A percentile compares a stretch with the other conserved stretches of the same genome.
Conservation (phyloP, 345 rosid genomes). For the Salix exigua region DNA sequence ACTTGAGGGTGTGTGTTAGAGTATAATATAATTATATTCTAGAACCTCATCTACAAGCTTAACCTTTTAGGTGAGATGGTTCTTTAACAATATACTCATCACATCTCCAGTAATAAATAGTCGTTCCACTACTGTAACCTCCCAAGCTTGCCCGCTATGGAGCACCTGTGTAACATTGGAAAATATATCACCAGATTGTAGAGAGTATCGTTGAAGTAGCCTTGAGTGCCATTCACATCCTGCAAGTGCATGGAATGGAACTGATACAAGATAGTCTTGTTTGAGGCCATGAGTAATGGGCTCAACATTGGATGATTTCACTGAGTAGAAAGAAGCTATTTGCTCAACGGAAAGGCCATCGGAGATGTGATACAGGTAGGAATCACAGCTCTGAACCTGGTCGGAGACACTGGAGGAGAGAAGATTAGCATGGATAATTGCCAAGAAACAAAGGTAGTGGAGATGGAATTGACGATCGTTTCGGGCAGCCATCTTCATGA, state of each 20-base stretch:
- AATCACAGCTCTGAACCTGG: slow-evolving; percentile 16
- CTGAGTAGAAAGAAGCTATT: slow-evolving; percentile 25
- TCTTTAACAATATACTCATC: no score
- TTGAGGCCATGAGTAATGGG: slow-evolving; percentile 19
- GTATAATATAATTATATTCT: no score
- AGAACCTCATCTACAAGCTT: no score
- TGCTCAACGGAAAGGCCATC: slow-evolving; percentile 10
- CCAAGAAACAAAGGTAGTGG: slow-evolving; percentile 1
- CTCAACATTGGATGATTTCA: slow-evolving; percentile 17
- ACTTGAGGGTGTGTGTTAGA: no score
- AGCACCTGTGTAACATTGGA: not conserved
- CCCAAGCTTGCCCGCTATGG: slow-evolving; percentile 30
- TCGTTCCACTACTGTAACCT: slow-evolving; percentile 13
- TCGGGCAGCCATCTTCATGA: not conserved
- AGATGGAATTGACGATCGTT: not conserved
- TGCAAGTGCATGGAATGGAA: slow-evolving; percentile 39
- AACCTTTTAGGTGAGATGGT: no score
- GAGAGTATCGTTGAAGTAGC: slow-evolving; percentile 27
- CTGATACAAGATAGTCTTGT: slow-evolving; percentile 24
- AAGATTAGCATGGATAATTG: not conserved
- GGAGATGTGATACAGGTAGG: slow-evolving; percentile 30
- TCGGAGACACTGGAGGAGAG: not conserved
- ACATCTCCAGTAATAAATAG: slow-evolving; percentile 14
- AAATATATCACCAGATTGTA: slow-evolving; percentile 16
- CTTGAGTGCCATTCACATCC: slow-evolving; percentile 30